These are phyloP conservation scores for Schizosaccharomyces japonicus DNA, from an alignment of 805 yeast genomes.

Conservation along the genomic window DNA sequence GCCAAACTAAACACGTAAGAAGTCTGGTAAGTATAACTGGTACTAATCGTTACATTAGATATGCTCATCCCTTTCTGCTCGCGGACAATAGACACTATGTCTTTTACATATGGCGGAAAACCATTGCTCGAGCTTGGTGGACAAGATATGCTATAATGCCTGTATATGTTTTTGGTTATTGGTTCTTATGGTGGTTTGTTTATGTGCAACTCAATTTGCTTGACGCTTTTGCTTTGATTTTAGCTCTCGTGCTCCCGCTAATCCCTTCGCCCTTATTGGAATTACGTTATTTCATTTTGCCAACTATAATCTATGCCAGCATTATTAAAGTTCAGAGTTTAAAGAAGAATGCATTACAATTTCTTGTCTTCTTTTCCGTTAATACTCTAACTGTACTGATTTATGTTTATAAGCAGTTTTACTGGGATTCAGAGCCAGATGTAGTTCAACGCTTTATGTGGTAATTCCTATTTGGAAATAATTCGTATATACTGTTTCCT, in stretches of 20 bases:
- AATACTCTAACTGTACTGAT: constrained; percentile 29
- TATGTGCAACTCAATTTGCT: constrained; percentile 4
- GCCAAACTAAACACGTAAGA: not conserved
- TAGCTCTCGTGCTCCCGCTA: constrained; percentile 34
- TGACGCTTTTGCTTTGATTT: constrained; percentile 21
- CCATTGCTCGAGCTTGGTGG: constrained; percentile 29
- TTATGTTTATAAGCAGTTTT: constrained; percentile 38
- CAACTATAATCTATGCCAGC: constrained; percentile 56
- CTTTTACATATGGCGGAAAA: constrained; percentile 62
- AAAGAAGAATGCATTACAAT: constrained; percentile 23
- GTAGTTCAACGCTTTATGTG: constrained; percentile 63
- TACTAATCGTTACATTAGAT: not conserved
- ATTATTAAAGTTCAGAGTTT: not conserved
- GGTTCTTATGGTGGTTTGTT: constrained; percentile 15
- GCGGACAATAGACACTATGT: constrained; percentile 91
- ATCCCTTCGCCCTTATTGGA: constrained; percentile 84
- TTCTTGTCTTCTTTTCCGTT: constrained; percentile 34
- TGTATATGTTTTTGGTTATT: constrained; percentile 34
- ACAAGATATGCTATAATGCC: constrained; percentile 34
- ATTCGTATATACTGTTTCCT: no score
- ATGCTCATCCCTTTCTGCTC: constrained; percentile 64
- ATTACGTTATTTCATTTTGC: constrained; percentile 75
- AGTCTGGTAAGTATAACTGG: no score
- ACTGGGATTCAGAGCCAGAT: constrained; percentile 40
- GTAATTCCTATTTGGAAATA: no score